Evolutionary conservation across 225 moss, liverwort and hornwort genomes (phyloP).

Genomic region (Pseudisothecium myosuroides): DNA sequence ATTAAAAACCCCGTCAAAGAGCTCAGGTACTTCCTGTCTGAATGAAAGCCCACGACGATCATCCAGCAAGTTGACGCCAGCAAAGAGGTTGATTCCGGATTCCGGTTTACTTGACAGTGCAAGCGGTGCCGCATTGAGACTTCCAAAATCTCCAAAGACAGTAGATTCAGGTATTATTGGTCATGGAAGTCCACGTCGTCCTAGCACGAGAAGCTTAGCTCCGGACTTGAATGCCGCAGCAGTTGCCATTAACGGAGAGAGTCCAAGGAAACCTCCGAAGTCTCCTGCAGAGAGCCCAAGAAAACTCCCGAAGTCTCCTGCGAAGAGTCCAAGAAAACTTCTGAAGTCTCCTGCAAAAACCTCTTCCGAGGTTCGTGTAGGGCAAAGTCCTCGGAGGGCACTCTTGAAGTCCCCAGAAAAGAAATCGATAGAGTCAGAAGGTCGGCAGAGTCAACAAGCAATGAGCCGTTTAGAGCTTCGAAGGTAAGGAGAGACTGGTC

Average conservation of each 20-base stretch:
- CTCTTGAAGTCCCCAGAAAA: slow-evolving; percentile 14
- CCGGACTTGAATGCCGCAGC: slow-evolving; percentile 15
- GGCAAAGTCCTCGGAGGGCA: slow-evolving; percentile 12
- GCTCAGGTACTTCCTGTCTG: background rate
- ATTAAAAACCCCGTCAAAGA: slow-evolving; percentile 11
- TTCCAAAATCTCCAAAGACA: slow-evolving; percentile 1
- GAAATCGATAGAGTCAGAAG: background rate
- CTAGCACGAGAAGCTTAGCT: slow-evolving; percentile 5
- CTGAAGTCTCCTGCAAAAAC: slow-evolving; percentile 10
- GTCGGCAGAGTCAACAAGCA: slow-evolving; percentile 10
- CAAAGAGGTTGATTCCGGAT: slow-evolving; percentile 4
- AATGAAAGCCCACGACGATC: slow-evolving; percentile 18
- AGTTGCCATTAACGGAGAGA: background rate
- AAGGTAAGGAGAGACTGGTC: slow-evolving; percentile 4
- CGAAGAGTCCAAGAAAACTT: slow-evolving; percentile 3
- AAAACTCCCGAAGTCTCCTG: slow-evolving; percentile 7
- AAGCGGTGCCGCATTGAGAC: background rate
- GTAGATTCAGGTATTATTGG: background rate
- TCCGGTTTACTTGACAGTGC: slow-evolving; percentile 10
- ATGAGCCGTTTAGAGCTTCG: slow-evolving; percentile 49
- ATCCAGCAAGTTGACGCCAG: slow-evolving; percentile 24
- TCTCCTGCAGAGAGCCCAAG: slow-evolving; percentile 1
- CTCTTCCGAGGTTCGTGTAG: background rate
- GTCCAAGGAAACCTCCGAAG: slow-evolving; percentile 3
- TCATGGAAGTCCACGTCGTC: slow-evolving; percentile 19